phyloP scores from a whole-genome alignment of 495 filamentous ascomycete species.

The Penicillium nucicola region DNA sequence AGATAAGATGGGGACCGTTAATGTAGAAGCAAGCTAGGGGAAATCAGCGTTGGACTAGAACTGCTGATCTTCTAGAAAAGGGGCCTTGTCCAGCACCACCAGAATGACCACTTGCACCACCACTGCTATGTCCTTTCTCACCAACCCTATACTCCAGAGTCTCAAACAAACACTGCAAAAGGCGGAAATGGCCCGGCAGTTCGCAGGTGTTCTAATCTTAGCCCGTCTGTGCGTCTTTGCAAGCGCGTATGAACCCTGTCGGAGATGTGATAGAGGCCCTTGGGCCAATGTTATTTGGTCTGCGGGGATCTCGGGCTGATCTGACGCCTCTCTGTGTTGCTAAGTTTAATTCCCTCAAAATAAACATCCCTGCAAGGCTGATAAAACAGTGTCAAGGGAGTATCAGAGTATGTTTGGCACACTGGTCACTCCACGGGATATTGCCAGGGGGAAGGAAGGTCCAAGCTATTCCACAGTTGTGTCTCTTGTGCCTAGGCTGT shows the following conservation, averaged over 20 bases:
- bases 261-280: slow-evolving; percentile 5
- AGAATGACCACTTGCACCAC: too few species aligned
- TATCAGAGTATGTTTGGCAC: background rate
- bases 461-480: background rate
- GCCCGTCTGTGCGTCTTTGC: slow-evolving; percentile 8
- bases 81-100: too few species aligned
- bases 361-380: slow-evolving; percentile 7
- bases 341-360: slow-evolving; percentile 6
- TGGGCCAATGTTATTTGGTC: slow-evolving; percentile 2
- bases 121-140: too few species aligned
- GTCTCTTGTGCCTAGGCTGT: background rate
- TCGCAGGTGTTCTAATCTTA: slow-evolving; percentile 13
- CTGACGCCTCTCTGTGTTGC: background rate
- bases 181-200: background rate
- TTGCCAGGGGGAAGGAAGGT: background rate
- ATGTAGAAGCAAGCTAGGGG: background rate
- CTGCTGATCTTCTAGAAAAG: too few species aligned
- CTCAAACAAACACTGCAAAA: background rate
- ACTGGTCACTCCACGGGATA: background rate
- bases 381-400: background rate
- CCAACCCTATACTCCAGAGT: too few species aligned
- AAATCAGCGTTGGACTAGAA: too few species aligned
- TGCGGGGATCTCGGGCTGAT: slow-evolving; percentile 1
- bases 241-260: slow-evolving; percentile 12
- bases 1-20: background rate